A percentile compares a stretch with the other conserved stretches of the same genome.
Conservation (phyloP, 176 grass and related monocot species). For the Oryza coarctata region DNA sequence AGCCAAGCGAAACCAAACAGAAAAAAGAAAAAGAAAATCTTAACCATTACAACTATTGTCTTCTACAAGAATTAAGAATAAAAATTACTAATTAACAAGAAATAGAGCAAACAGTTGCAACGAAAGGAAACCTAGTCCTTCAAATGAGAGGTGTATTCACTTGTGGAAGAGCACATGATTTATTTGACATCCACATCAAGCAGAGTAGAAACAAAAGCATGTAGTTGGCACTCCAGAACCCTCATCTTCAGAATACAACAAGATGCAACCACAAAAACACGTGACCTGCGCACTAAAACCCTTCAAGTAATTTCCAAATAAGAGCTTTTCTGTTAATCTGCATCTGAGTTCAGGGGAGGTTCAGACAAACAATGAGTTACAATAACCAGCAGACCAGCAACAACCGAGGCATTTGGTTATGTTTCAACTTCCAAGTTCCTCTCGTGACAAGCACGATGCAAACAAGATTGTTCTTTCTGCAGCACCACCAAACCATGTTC, state of each 20-base stretch:
- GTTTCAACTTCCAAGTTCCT: background rate
- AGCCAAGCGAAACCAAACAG: background rate
- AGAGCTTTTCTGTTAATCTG: background rate
- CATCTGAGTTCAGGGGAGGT: background rate
- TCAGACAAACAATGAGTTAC: background rate
- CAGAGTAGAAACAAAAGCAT: background rate
- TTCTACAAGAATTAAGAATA: background rate
- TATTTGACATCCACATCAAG: background rate
- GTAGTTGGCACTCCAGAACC: background rate
- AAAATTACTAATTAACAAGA: background rate
- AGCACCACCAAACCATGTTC: background rate
- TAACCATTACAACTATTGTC: background rate
- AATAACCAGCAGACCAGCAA: background rate
- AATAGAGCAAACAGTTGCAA: background rate
- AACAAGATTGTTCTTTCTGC: background rate
- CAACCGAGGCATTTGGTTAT: background rate
- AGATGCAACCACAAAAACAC: background rate
- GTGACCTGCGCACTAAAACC: background rate
- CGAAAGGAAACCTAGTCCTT: background rate
- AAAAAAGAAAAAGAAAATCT: background rate
- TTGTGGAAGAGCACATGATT: background rate
- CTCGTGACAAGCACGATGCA: background rate
- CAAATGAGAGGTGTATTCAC: background rate
- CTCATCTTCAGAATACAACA: background rate
- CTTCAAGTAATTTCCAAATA: background rate